Conservation (phyloP, 2,329 filamentous ascomycete genomes). For the Fusarium brachygibbosum region DNA sequence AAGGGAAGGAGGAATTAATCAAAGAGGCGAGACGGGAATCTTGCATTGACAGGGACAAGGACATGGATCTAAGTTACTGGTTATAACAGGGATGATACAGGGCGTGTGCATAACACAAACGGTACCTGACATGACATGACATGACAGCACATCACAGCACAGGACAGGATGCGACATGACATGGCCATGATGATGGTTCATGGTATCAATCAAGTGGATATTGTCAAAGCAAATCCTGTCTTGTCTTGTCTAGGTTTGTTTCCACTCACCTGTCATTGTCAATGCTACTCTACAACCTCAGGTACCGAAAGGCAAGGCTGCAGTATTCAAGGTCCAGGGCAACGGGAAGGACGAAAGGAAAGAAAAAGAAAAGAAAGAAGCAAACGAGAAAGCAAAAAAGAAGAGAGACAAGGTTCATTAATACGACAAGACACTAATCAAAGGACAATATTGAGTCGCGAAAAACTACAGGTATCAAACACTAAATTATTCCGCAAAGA, state of each 20-base stretch:
- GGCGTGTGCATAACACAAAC: slow-evolving; percentile 11
- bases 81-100: slow-evolving; percentile 1
- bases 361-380: neutral
- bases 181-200: slow-evolving; percentile 11
- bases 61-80: slow-evolving; percentile 7
- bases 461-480: slow-evolving; percentile 4
- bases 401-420: slow-evolving; percentile 9
- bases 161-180: slow-evolving; percentile 2
- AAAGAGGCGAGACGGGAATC: slow-evolving; percentile 40
- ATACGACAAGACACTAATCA: slow-evolving; percentile 10
- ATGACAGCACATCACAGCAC: neutral
- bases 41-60: slow-evolving; percentile 37
- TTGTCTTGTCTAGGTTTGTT: slow-evolving; percentile 27
- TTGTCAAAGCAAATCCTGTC: slow-evolving; percentile 17
- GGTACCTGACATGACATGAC: neutral
- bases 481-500: slow-evolving; percentile 2
- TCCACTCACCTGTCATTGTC: neutral
- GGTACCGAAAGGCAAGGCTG: slow-evolving; percentile 15
- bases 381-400: no score
- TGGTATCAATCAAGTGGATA: slow-evolving; percentile 30
- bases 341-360: slow-evolving; percentile 3
- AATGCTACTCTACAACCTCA: neutral
- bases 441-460: neutral
- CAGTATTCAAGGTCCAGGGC: slow-evolving; percentile 5
- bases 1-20: slow-evolving; percentile 18